These are phyloP conservation scores for Amanita pallidorosea DNA, from an alignment of 768 basidiomycete species.

Conservation along the genomic window DNA sequence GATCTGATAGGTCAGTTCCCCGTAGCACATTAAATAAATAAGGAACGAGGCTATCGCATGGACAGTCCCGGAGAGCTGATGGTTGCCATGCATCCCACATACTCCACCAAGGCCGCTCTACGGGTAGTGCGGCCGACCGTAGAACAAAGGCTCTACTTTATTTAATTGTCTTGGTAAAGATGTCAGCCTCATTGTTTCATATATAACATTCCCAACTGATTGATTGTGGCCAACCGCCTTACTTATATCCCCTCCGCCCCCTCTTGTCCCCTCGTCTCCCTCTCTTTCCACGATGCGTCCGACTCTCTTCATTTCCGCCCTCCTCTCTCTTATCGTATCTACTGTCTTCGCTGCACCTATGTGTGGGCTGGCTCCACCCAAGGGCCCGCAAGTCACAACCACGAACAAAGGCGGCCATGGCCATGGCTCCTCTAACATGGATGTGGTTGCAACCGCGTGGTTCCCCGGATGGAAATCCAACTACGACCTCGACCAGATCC, in stretches of 20 bases:
- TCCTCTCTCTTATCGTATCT: slow-evolving; percentile 19
- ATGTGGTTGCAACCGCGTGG: slow-evolving; percentile 42
- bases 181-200: background rate
- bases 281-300: slow-evolving; percentile 3
- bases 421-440: slow-evolving; percentile 8
- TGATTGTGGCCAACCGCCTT: background rate
- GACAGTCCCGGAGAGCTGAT: too few species aligned
- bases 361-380: slow-evolving; percentile 23
- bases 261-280: slow-evolving; percentile 2
- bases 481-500: slow-evolving; percentile 31
- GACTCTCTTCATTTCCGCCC: slow-evolving; percentile 9
- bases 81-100: background rate
- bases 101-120: background rate
- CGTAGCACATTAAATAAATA: background rate
- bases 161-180: background rate
- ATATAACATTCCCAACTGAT: background rate
- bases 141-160: background rate
- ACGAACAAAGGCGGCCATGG: background rate
- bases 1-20: background rate
- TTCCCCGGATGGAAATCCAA: slow-evolving; percentile 40
- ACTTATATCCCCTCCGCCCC: background rate
- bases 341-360: slow-evolving; percentile 16
- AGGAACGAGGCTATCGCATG: background rate
- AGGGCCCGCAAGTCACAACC: background rate
- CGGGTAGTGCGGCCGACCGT: too few species aligned